Percentiles rank a stretch among this genome's conserved stretches.
Evolutionary conservation across 2,329 filamentous ascomycete species (phyloP).

Genomic region (Tolypocladium album): DNA sequence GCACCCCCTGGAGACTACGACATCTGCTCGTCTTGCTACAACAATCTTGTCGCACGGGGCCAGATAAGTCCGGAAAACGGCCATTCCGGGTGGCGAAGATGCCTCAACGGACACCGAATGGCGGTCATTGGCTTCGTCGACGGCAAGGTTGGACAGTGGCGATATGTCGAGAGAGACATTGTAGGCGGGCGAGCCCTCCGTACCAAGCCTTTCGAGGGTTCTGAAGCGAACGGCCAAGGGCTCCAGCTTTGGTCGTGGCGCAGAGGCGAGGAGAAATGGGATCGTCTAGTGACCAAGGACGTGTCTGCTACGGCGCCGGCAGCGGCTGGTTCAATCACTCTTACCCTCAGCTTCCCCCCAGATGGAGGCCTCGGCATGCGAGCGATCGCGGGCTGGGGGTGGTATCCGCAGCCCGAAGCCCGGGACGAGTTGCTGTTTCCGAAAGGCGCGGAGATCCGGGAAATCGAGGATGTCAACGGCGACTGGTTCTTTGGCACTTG

Average conservation of each 20-base stretch:
- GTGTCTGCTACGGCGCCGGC: conserved; percentile 33
- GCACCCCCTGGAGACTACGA: conserved; percentile 67
- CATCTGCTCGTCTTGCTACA: conserved; percentile 71
- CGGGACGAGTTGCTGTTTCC: conserved; percentile 78
- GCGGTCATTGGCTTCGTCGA: conserved; percentile 67
- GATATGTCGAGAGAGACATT: conserved; percentile 58
- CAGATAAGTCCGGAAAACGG: conserved; percentile 69
- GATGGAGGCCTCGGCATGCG: conserved; percentile 61
- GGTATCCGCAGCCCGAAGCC: conserved; percentile 56
- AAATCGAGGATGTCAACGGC: conserved; percentile 78
- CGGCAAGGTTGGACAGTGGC: conserved; percentile 52
- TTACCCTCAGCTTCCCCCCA: conserved; percentile 48
- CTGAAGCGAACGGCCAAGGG: conserved; percentile 18
- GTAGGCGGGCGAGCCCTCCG: conserved; percentile 68
- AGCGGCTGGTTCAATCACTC: conserved; percentile 13
- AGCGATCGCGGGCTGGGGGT: conserved; percentile 61
- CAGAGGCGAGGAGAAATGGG: conserved; percentile 24
- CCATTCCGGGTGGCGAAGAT: conserved; percentile 71
- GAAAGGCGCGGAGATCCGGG: conserved; percentile 67
- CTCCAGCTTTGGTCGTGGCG: conserved; percentile 44
- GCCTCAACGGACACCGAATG: conserved; percentile 75
- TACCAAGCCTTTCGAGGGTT: conserved; percentile 37
- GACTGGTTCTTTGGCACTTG: conserved; percentile 88
- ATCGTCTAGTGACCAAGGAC: conserved; percentile 39
- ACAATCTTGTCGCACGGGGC: conserved; percentile 48